Percentiles rank a stretch among this genome's conserved stretches.
Evolutionary conservation across 2,329 filamentous ascomycete genomes (phyloP).

Genomic region (Penicillium brasilianum): DNA sequence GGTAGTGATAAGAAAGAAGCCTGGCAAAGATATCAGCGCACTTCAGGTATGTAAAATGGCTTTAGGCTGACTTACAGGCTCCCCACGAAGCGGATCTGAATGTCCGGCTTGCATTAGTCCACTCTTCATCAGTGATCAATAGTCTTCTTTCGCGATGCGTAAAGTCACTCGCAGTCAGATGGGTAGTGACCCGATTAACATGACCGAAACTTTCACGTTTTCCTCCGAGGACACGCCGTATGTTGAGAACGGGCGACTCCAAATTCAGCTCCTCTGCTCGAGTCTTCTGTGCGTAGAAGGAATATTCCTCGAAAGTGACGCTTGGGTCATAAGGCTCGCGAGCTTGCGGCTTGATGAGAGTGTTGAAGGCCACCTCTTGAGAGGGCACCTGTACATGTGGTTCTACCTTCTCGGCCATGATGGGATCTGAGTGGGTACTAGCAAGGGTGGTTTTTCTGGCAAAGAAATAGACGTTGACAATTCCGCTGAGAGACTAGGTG

Average conservation of each 20-base stretch:
- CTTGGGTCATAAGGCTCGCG: slow-evolving; percentile 34
- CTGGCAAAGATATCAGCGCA: background rate
- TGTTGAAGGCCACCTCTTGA: background rate
- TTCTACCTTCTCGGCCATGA: slow-evolving; percentile 6
- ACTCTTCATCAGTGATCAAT: slow-evolving; percentile 27
- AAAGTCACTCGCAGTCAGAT: slow-evolving; percentile 18
- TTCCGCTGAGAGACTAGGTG: background rate
- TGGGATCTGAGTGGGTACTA: background rate
- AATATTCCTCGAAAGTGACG: slow-evolving; percentile 47
- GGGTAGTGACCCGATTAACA: slow-evolving; percentile 14
- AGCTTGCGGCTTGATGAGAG: slow-evolving; percentile 22
- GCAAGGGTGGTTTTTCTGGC: background rate
- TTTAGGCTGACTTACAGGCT: slow-evolving; percentile 13
- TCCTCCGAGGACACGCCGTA: slow-evolving; percentile 17
- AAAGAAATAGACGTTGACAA: background rate
- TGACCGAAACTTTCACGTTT: slow-evolving; percentile 10
- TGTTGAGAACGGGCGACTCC: slow-evolving; percentile 21
- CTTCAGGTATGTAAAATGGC: background rate
- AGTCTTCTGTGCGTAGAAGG: slow-evolving; percentile 45
- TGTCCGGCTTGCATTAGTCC: slow-evolving; percentile 28
- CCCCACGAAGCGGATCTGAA: slow-evolving; percentile 23
- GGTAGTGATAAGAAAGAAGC: slow-evolving; percentile 49
- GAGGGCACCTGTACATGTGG: background rate
- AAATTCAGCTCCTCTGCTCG: slow-evolving; percentile 40
- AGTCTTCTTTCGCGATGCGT: slow-evolving; percentile 17